Conservation (phyloP, 2,329 filamentous ascomycete species). For the Parastagonospora nodorum region DNA sequence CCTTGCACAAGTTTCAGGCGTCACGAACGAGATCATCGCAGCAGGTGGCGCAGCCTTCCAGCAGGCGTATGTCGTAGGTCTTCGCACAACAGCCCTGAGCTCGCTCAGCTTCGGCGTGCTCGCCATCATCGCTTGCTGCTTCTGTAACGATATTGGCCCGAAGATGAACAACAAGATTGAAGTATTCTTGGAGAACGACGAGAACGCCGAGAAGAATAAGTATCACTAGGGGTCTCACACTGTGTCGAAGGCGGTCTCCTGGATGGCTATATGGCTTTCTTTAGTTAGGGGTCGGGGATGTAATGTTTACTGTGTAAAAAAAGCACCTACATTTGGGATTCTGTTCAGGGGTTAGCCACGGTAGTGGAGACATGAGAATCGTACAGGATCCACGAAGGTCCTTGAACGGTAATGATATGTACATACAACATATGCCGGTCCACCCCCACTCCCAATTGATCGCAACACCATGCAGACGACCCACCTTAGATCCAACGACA, state of each 20-base stretch:
- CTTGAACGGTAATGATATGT: too few species aligned
- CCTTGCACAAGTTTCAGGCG: slow-evolving; percentile 15
- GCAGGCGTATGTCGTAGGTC: slow-evolving; percentile 20
- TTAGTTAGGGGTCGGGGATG: too few species aligned
- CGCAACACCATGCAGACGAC: too few species aligned
- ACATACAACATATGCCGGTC: too few species aligned
- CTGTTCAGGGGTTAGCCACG: too few species aligned
- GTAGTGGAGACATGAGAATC: too few species aligned
- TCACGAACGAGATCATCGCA: slow-evolving; percentile 20
- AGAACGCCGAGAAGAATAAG: slow-evolving; percentile 8
- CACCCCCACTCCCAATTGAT: too few species aligned
- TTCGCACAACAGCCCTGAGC: slow-evolving; percentile 18
- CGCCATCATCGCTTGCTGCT: slow-evolving; percentile 22
- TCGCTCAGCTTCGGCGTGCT: slow-evolving; percentile 22
- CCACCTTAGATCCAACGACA: too few species aligned
- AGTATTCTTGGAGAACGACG: slow-evolving; percentile 30
- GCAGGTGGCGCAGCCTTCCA: slow-evolving; percentile 24
- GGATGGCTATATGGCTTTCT: too few species aligned
- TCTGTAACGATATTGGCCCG: slow-evolving; percentile 26
- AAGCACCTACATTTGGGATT: too few species aligned
- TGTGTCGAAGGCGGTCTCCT: neutral
- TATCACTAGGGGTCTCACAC: neutral
- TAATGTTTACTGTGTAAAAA: too few species aligned
- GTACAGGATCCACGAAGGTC: too few species aligned
- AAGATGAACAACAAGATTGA: slow-evolving; percentile 33